Evolutionary conservation across 805 yeast species (phyloP).

Genomic region (Zygoascus flipseniorum): DNA sequence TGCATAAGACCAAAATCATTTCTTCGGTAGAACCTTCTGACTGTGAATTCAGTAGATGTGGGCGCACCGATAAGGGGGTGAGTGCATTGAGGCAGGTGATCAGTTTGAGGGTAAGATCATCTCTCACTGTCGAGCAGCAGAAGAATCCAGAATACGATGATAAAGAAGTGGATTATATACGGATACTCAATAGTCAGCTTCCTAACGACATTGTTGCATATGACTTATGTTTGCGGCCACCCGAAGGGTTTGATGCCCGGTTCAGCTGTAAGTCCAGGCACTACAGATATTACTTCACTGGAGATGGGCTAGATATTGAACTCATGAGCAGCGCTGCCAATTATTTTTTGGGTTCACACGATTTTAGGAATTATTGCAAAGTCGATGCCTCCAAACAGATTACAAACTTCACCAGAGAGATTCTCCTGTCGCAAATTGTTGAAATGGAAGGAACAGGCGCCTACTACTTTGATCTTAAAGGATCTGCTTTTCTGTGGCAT

Average conservation of each 20-base stretch:
- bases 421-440: constrained; percentile 45
- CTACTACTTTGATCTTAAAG: constrained; percentile 68
- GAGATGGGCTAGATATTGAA: constrained; percentile 45
- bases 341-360: constrained; percentile 64
- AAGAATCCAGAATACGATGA: constrained; percentile 44
- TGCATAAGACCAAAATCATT: constrained; percentile 58
- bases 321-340: constrained; percentile 63
- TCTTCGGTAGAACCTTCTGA: constrained; percentile 46
- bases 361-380: constrained; percentile 91
- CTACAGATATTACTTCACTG: constrained; percentile 66
- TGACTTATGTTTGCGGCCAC: constrained; percentile 75
- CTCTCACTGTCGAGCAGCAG: constrained; percentile 56
- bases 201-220: constrained; percentile 83
- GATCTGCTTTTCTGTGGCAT: constrained; percentile 94
- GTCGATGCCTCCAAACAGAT: constrained; percentile 92
- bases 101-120: constrained; percentile 67
- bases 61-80: constrained; percentile 93
- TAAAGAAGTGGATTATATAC: constrained; percentile 67
- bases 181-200: constrained; percentile 63
- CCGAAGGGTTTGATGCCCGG: constrained; percentile 77
- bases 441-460: constrained; percentile 14
- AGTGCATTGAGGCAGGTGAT: constrained; percentile 96
- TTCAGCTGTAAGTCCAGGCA: constrained; percentile 84
- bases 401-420: constrained; percentile 60
- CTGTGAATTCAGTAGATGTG: constrained; percentile 80